Evolutionary conservation across 2,329 filamentous ascomycete genomes (phyloP), one percentile per base, ranked within the genome.

Genomic region (Pseudogymnoascus sp.): DNA sequence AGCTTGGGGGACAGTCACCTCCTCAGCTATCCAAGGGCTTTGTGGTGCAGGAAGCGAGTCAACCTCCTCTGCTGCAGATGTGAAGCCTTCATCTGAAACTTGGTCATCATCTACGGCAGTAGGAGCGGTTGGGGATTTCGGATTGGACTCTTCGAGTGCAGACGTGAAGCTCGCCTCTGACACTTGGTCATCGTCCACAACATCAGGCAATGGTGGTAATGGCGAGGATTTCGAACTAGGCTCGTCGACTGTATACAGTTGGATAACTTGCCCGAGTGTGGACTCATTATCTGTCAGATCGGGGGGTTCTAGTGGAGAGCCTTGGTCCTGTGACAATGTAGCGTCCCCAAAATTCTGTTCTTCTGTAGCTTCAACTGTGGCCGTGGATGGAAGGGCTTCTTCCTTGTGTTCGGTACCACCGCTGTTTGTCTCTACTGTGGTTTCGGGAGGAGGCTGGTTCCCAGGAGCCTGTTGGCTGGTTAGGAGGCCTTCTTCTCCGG

Each of bases 21-120:
- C 25, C 12, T 67, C 65, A 50, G 58, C 35, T 22, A 63, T 63
- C 71, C 68, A 72, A 11, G 69, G 71, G 58, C 69, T 71, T 66
- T 71, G 70, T 37, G 47, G 65, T 8, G 58, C 36, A 61, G 47
- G 14, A 12, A 60, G 30, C 63, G 39, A 38, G 57, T 18, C 30
- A 57, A n/a, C 35, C 14, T 28, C 9, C 7, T 33, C 38, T 36
- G 30, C 28, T 61, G 39, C 22, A 57, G n/a, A 14, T 43, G 54
- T 6, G 61, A 30, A 50, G 25, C 43, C 30, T 50, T 25, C 25
- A 25, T 50, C 43, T 18, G 25, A 50, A 12, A 3, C 14, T 30
- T 30, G n/a, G 25, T 30, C 43, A 1, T 30, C n/a, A 2, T 18
- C 43, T 1, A 50, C n/a, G 30, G 1, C n/a, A 30, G 43, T 8